Base-by-base conservation (phyloP, 2,329 filamentous ascomycete genomes). In the Achaetomium macrosporum region DNA sequence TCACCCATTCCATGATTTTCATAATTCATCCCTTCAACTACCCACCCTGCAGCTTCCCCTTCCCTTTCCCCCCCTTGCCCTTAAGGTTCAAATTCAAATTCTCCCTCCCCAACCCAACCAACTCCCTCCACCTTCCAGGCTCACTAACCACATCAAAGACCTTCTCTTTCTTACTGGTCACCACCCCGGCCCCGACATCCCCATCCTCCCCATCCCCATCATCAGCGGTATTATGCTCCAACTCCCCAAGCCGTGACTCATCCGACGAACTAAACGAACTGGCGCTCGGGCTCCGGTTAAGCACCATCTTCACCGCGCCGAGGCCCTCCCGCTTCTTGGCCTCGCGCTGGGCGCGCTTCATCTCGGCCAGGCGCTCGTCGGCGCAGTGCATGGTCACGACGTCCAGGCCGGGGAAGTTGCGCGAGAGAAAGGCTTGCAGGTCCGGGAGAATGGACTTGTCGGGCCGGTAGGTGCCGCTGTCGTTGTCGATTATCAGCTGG, bases 401-500 rank as follows among this genome's bases (percentile, higher is more conserved):
- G 47, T 86, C 82, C 1, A 97, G 72, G 0, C 88, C 90, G 0
- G 88, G 88, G 33, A 96, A 83, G 59, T 92, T 90, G 20, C 68
- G 69, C 31, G 83, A 72, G 2, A 97, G 70, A 65, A 90, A 95
- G 11, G 74, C 65, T 48, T 85, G 83, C 1, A 97, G 75, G 0
- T 84, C 67, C 0, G 88, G 87, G 1, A 97, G 77, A 10, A 88
- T 76, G 11, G 83, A 77, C 51, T 87, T 86, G 64, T 95, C 90
- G 0, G 92, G 92, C 0, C 92, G 82, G 68, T 97, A 97, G 0
- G 92, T 97, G 11, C 92, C 92, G 50, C 85, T 90, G 69, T 96
- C 92, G 64, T 97, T 97, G 73, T 97, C 92, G 64, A 97, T 96
- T 58, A 93, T 76, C 9, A 97, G 79, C 66, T 95, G 87, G 68